Evolutionary conservation across 1,139 yeast genomes (phyloP), one percentile per base, ranked within the genome.

Genomic region (Kodamaea ohmeri): DNA sequence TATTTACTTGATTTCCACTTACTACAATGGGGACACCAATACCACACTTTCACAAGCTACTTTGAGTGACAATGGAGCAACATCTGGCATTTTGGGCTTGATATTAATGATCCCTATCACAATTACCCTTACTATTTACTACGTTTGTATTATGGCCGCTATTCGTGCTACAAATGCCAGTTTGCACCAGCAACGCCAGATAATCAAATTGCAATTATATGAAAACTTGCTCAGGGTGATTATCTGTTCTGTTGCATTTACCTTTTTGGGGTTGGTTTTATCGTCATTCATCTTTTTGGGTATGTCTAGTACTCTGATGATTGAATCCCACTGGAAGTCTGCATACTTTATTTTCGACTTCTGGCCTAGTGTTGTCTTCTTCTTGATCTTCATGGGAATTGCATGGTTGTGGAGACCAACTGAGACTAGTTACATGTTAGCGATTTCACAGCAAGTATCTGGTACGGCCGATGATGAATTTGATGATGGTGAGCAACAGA

Each of bases 341-440:
- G 80, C 95, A 48, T 90, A 86, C 70, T 89, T 94, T 56, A 63
- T 89, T 41, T 76, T 84, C 37, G 97, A 92, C 51, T 94, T 95
- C 65, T 89, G 98, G 96, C 95, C 97, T 27, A 82, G 95, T 43
- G 76, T 88, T 33, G 83, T 90, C 12, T 94, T 88, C 64, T 88
- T 85, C 56, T 63, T 82, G 34, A 90, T 90, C 34, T 90, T 92
- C 60, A 76, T 85, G 56, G 79, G 90, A 6, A 73, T 94, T 50
- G 87, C 96, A 9, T 81, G 89, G 71, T 77, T 92, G 48, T 94
- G 98, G 98, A 80, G 98, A 62, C 98, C 98, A 35, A 90, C 97
- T 0, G 95, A 86, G 52, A 88, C 96, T 30, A 89, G 96, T 47
- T 84, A 90, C 54, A 82, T 95, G 78, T 77, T 92, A 58, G 98